Percentiles rank a stretch among this genome's conserved stretches.
Conservation (phyloP, 306 rosid genomes). For the Rubus parviflorus region DNA sequence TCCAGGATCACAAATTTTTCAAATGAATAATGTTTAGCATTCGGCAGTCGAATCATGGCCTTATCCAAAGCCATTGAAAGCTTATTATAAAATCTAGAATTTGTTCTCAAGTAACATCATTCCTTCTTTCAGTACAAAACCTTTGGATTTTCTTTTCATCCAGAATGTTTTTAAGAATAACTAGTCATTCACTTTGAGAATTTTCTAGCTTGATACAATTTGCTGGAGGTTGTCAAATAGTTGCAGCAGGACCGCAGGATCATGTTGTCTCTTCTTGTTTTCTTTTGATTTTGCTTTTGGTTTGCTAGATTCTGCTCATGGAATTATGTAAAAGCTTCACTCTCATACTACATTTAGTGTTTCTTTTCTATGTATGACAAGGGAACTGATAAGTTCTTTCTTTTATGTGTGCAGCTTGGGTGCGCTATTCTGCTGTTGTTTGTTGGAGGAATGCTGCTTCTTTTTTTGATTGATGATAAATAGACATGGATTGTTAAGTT, state of each 20-base stretch:
- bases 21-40: not conserved
- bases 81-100: not conserved
- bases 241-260: not conserved
- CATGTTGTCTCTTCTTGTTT: not conserved
- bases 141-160: too few species aligned
- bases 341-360: not conserved
- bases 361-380: slow-evolving; percentile 4
- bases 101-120: not conserved
- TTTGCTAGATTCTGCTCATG: not conserved
- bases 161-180: not conserved
- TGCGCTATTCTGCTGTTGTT: slow-evolving; percentile 83
- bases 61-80: not conserved
- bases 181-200: not conserved
- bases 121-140: not conserved
- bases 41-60: not conserved
- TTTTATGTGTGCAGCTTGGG: slow-evolving; percentile 59
- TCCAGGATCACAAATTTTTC: not conserved
- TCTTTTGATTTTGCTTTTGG: not conserved
- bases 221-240: not conserved
- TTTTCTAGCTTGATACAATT: not conserved
- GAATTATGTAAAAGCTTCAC: slow-evolving; percentile 9
- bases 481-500: slow-evolving; percentile 17
- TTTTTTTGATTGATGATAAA: slow-evolving; percentile 34
- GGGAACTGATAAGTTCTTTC: slow-evolving; percentile 10
- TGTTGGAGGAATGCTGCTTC: slow-evolving; percentile 79